Evolutionary conservation across 306 rosid species (phyloP).

Genomic region (Ormosia semicastrata): DNA sequence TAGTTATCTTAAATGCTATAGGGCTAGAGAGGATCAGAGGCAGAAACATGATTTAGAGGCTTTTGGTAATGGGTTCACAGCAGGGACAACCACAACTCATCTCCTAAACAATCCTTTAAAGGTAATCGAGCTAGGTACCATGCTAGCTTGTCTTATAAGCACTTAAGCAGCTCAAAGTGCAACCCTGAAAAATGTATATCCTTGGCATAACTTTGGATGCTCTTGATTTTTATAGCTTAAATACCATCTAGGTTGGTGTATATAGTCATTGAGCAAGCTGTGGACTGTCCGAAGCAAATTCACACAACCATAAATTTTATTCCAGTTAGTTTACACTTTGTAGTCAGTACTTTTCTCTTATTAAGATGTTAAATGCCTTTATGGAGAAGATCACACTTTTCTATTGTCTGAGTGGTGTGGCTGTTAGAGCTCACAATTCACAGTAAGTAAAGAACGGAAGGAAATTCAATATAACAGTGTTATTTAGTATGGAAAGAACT

Average conservation of each 20-base stretch:
- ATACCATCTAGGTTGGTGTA: neutral
- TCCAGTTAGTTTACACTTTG: neutral
- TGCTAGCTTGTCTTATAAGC: slow-evolving; percentile 9
- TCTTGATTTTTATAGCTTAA: neutral
- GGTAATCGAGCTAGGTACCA: neutral
- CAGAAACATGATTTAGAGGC: neutral
- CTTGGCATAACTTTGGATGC: slow-evolving; percentile 10
- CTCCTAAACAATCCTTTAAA: neutral
- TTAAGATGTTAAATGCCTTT: neutral
- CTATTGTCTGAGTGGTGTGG: neutral
- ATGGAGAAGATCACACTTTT: neutral
- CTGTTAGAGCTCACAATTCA: too few species aligned
- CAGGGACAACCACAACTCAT: neutral
- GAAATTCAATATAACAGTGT: too few species aligned
- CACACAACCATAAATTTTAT: neutral
- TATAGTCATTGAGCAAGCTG: neutral
- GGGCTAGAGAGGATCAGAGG: neutral
- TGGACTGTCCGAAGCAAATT: neutral
- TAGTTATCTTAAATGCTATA: neutral
- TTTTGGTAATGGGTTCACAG: neutral
- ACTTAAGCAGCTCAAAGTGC: neutral
- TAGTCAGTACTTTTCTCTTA: neutral
- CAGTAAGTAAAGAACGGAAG: too few species aligned
- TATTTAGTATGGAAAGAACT: too few species aligned
- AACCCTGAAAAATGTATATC: neutral